These are phyloP conservation scores for Eutrema japonicum DNA, from an alignment of 345 rosid genomes.

Conservation along the genomic window DNA sequence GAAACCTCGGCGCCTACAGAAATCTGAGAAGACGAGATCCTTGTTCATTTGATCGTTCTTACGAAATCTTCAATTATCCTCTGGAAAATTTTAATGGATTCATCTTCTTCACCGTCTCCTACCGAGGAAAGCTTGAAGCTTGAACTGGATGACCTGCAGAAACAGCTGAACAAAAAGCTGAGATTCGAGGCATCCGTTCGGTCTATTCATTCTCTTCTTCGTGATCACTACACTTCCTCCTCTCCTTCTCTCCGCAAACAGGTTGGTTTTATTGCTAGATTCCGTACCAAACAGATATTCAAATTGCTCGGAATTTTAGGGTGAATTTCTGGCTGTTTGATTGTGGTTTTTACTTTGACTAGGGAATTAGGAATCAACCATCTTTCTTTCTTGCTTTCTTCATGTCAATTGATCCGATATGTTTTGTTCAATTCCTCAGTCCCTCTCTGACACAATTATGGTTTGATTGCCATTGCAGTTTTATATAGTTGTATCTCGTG, in stretches of 20 bases:
- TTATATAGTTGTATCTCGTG: slow-evolving; percentile 76
- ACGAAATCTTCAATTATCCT: background rate
- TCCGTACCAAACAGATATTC: background rate
- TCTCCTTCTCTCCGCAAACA: slow-evolving; percentile 66
- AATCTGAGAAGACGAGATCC: slow-evolving; percentile 11
- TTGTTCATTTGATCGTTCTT: slow-evolving; percentile 6
- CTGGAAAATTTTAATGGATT: slow-evolving; percentile 25
- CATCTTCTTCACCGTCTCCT: slow-evolving; percentile 30
- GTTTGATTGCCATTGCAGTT: slow-evolving; percentile 52
- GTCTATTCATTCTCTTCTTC: slow-evolving; percentile 62
- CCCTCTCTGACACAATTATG: background rate
- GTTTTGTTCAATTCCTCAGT: background rate
- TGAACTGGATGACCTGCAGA: slow-evolving; percentile 73
- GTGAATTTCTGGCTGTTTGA: background rate
- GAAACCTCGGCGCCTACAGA: slow-evolving; percentile 42
- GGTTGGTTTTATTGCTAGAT: slow-evolving; percentile 37
- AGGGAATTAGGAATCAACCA: slow-evolving; percentile 2
- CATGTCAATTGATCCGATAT: slow-evolving; percentile 9
- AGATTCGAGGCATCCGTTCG: slow-evolving; percentile 78
- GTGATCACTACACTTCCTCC: slow-evolving; percentile 57
- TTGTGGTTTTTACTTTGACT: background rate
- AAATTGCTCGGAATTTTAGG: slow-evolving; percentile 13
- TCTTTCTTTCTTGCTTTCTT: background rate
- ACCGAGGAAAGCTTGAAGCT: slow-evolving; percentile 62
- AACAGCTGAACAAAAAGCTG: slow-evolving; percentile 76